Conservation (phyloP, 257 asterid species). For the Capsicum chinense region DNA sequence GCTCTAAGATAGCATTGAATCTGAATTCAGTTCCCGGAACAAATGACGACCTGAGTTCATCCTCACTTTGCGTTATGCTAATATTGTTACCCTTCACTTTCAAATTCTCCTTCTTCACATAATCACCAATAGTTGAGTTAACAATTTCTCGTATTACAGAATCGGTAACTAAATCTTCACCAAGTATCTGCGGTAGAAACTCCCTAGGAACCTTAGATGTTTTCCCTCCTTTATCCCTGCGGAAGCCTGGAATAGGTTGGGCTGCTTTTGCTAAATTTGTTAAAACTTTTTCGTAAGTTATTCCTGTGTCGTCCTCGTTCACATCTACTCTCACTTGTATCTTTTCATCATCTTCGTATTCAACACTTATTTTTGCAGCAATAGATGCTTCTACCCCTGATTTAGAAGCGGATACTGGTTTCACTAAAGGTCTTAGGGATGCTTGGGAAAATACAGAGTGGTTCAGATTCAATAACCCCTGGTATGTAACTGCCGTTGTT, state of each 20-base stretch:
- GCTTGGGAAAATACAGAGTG: background rate
- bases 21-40: constrained; percentile 73
- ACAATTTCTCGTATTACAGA: constrained; percentile 77
- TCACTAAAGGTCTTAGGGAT: background rate
- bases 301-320: constrained; percentile 66
- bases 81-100: constrained; percentile 70
- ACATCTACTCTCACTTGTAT: constrained; percentile 82
- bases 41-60: constrained; percentile 65
- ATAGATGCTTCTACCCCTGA: constrained; percentile 55
- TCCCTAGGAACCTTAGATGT: constrained; percentile 63
- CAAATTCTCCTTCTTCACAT: constrained; percentile 73
- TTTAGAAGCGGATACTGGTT: background rate
- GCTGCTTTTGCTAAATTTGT: constrained; percentile 70
- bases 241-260: constrained; percentile 90
- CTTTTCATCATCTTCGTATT: constrained; percentile 61
- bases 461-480: background rate
- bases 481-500: background rate
- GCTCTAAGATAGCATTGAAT: constrained; percentile 71
- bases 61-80: constrained; percentile 68
- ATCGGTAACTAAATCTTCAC: constrained; percentile 71
- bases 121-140: constrained; percentile 64
- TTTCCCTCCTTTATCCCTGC: constrained; percentile 74
- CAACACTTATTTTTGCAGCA: constrained; percentile 51
- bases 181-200: constrained; percentile 70
- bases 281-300: constrained; percentile 68